A percentile compares a stretch with the other conserved stretches of the same genome.
phyloP scores from a whole-genome alignment of 2,329 filamentous ascomycete species.

The Fusarium agapanthi region DNA sequence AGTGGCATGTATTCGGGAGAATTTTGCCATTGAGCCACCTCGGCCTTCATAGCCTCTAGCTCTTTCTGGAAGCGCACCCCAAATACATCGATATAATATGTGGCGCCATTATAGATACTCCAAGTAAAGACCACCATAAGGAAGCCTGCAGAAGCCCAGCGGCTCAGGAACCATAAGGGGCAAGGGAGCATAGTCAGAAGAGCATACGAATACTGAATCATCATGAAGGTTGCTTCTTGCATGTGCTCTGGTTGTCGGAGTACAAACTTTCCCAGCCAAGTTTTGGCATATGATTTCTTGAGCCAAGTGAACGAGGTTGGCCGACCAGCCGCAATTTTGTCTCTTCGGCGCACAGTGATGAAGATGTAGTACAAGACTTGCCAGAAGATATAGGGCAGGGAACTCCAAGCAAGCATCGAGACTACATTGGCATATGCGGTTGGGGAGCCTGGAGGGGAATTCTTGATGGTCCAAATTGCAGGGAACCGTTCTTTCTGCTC shows the following conservation, averaged over 20 bases:
- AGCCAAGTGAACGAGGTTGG: constrained; percentile 99
- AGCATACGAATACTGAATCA: constrained; percentile 93
- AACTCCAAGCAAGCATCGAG: constrained; percentile 94
- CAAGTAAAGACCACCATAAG: constrained; percentile 86
- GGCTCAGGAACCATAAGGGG: constrained; percentile 92
- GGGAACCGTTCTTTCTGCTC: constrained; percentile 78
- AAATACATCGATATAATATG: constrained; percentile 98
- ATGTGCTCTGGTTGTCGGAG: constrained; percentile 76
- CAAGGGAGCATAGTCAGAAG: constrained; percentile 94
- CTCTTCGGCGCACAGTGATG: constrained; percentile 92
- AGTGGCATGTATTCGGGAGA: constrained; percentile 58
- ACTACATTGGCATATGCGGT: constrained; percentile 79
- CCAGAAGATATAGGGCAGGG: constrained; percentile 91
- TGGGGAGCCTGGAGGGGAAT: constrained; percentile 71
- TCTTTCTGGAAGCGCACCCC: constrained; percentile 97
- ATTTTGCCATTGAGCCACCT: constrained; percentile 88
- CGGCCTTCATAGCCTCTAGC: constrained; percentile 85
- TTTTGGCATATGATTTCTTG: constrained; percentile 87
- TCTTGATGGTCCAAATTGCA: constrained; percentile 84
- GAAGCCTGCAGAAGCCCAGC: constrained; percentile 80
- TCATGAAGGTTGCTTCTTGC: constrained; percentile 93
- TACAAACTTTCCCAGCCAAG: constrained; percentile 87
- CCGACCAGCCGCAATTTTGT: constrained; percentile 94
- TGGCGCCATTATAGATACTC: constrained; percentile 97
- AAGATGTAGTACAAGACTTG: constrained; percentile 92